Evolutionary conservation across 768 basidiomycete species (phyloP), one percentile per base, ranked within the genome.

Genomic region (Naganishia friedmannii): DNA sequence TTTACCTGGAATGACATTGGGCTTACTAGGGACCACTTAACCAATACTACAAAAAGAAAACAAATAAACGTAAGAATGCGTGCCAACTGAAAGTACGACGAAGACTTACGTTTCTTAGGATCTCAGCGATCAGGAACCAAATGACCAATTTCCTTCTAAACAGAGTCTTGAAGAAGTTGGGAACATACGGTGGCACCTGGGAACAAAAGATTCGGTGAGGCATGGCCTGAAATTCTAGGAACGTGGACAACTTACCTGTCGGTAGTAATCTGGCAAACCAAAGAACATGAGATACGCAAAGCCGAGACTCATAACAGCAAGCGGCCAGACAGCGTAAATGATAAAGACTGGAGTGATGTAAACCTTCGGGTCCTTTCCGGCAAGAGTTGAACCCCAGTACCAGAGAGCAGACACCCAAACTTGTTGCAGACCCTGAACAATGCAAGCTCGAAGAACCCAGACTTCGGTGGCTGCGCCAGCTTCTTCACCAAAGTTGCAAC

Each of bases 391-490:
- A 73, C 93, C 93, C 93, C 93, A 96, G 77, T 91, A 96, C 93
- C 93, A 96, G 45, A 96, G 82, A 9, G 90, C 93, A 3, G 93
- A 90, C 17, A 95, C 89, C 93, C 93, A 96, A 46, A 96, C 87
- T 82, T 95, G 93, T 74, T 96, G 93, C 12, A 92, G 90, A 48
- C 93, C 93, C 82, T 96, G 93, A 0, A 96, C 93, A 72, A 94
- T 83, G 79, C 92, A 94, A 15, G 93, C 93, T 37, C 93, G 87
- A 70, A 93, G 78, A 34, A 89, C 90, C 93, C 93, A 96, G 19
- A 94, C 88, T 80, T 96, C 93, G 8, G 93, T 94, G 0, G 93
- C 92, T 67, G 93, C 92, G 76, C 93, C 93, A 87, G 93, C 93
- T 85, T 95, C 93, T 83, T 96, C 93, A 80, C 93, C 93, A 79